These are phyloP conservation scores for Dryas octopetala DNA, from an alignment of 306 rosid genomes.

Conservation along the genomic window DNA sequence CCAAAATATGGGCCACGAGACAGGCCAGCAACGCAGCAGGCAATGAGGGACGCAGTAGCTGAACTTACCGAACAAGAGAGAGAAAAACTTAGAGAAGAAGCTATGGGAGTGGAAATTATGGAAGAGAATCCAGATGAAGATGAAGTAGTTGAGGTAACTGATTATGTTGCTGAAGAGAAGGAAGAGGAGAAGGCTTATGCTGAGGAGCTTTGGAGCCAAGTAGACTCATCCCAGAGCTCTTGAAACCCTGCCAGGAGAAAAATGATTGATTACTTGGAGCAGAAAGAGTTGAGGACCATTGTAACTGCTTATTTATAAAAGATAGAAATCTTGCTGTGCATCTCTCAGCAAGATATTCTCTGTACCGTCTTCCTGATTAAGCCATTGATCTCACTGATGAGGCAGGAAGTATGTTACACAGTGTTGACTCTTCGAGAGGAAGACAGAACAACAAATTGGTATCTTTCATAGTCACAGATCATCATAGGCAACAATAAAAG, in stretches of 20 bases:
- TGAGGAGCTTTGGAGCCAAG: constrained; percentile 67
- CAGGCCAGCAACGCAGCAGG: constrained; percentile 69
- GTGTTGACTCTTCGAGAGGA: background rate
- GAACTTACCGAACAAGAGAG: constrained; percentile 43
- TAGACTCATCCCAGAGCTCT: constrained; percentile 51
- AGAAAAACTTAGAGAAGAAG: constrained; percentile 38
- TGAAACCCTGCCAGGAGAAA: constrained; percentile 16
- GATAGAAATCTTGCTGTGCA: background rate
- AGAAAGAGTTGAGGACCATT: background rate
- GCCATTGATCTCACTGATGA: background rate
- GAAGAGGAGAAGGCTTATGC: constrained; percentile 80
- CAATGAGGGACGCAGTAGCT: constrained; percentile 72
- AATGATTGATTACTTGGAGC: background rate
- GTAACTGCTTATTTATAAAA: background rate
- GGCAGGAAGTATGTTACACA: background rate
- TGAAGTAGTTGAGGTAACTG: constrained; percentile 47
- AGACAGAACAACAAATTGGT: background rate
- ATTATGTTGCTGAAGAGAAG: constrained; percentile 56
- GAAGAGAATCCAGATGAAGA: constrained; percentile 63
- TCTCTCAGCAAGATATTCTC: background rate
- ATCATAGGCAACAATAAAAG: background rate
- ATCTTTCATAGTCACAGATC: background rate
- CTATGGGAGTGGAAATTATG: constrained; percentile 28
- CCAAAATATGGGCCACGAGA: constrained; percentile 66
- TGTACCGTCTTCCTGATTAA: background rate